Evolutionary conservation across 495 filamentous ascomycete genomes (phyloP), one percentile per base, ranked within the genome.

Genomic region (Wilcoxina mikolae): DNA sequence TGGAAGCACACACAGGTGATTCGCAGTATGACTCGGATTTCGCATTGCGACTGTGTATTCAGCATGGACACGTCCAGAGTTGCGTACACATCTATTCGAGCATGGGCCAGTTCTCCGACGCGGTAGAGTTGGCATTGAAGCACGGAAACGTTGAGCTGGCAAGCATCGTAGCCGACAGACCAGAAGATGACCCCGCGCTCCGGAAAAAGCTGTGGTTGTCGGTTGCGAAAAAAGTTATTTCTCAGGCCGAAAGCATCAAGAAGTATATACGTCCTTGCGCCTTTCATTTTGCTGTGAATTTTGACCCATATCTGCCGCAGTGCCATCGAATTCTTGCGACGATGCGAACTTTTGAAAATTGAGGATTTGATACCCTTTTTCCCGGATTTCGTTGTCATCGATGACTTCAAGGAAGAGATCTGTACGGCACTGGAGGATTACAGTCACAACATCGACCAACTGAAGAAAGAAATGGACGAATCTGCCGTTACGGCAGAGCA

Each of bases 311-410:
- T 20, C 22, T 31, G 4, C 2, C 3, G 24, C 26, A 63, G 60
- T 18, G 91, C 91, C 18, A 91, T 98, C 46, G 87, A 94, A 55
- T 95, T 98, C 66, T 75, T 98, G 12, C 82, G 83, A 58, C 83
- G 85, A 12, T 95, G 90, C 68, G 86, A 94, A 55, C 73, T 96
- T 2, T 78, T 98, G 17, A 81, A 82, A 56, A 98, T 98, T 60
- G 91, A 98, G 65, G 93, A 98, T 62, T 71, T 98, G 20, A 95
- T 98, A 38, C 91, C 93, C 0, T 95, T 95, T 71, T 98, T 98
- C 72, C 93, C 91, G 0, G 91, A 98, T 65, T 98, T 98, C 59
- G 87, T 95, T n/a, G 83, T 95, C 45, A 95, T 98, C 53, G 91
- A 98, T 63, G 87, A 95, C 68, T 96, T 98, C 74, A 95, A 98